Evolutionary conservation across 176 grass and related monocot genomes (phyloP).

Genomic region (Phoenix dactylifera): DNA sequence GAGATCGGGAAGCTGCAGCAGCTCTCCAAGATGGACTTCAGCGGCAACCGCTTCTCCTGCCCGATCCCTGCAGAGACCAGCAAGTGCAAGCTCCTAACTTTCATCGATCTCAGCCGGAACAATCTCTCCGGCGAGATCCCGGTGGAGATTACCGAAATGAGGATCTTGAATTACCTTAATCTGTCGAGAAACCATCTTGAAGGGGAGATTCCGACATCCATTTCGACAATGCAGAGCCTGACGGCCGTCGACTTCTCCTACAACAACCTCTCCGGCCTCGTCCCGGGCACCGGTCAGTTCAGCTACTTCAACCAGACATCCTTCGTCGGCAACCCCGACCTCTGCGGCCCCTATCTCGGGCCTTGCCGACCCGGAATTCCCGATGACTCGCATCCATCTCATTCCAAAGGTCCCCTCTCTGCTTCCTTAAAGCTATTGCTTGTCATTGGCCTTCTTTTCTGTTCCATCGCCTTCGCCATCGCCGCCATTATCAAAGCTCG

Average conservation of each 20-base stretch:
- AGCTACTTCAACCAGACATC: too few species aligned
- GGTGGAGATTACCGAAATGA: slow-evolving; percentile 18
- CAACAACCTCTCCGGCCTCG: slow-evolving; percentile 59
- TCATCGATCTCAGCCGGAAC: slow-evolving; percentile 17
- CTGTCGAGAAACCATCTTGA: slow-evolving; percentile 24
- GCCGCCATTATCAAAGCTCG: too few species aligned
- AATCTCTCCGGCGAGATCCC: slow-evolving; percentile 27
- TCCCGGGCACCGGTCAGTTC: slow-evolving; percentile 56
- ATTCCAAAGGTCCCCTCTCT: too few species aligned
- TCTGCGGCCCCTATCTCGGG: too few species aligned
- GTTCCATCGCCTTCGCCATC: too few species aligned
- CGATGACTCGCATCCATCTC: too few species aligned
- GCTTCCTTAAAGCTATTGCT: too few species aligned
- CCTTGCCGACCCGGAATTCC: too few species aligned
- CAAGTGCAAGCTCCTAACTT: slow-evolving; percentile 15
- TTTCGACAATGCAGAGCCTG: slow-evolving; percentile 24
- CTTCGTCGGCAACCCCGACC: too few species aligned
- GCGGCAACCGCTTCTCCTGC: slow-evolving; percentile 23
- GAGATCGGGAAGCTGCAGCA: slow-evolving; percentile 21
- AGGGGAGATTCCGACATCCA: slow-evolving; percentile 16
- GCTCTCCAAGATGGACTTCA: slow-evolving; percentile 21
- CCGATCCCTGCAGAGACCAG: slow-evolving; percentile 13
- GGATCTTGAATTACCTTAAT: slow-evolving; percentile 19
- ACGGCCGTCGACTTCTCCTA: slow-evolving; percentile 42
- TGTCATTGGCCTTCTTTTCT: too few species aligned